Base-by-base conservation (phyloP, 2,329 filamentous ascomycete species). In the Cyclaneusma minus region DNA sequence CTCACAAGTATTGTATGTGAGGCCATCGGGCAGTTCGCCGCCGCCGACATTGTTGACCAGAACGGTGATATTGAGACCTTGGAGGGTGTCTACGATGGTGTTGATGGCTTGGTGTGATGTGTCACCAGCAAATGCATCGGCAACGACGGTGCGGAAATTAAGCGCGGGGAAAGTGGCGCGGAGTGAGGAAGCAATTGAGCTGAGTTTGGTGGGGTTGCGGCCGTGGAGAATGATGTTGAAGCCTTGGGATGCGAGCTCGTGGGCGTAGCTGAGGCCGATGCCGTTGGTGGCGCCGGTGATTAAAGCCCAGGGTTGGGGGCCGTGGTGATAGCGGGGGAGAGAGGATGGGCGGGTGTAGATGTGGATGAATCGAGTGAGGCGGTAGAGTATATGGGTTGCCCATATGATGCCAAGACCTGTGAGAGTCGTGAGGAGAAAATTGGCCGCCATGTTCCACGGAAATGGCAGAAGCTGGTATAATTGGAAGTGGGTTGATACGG, bases 181-280 rank as follows among this genome's bases (percentile, higher is more conserved):
- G 1, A 71, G 51, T 14, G 53, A 42, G 2, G 40, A 28, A n/a
- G 48, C 41, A n/a, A 63, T 46, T 2, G 29, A 29, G 3, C 51
- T 39, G 3, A 72, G 51, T 36, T 68, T 70, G 3, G 45, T 33
- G 3, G 37, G 34, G 31, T 64, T 65, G 18, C 64, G 58, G n/a
- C 67, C 65, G 33, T 72, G 66, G 6, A 72, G 40, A 10, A 70
- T 49, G 17, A 73, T 51, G 36, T 67, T 63, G 54, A 70, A 69
- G 24, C 63, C 62, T 9, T 45, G 47, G 0, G 36, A 31, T 11
- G 58, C 58, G n/a, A 73, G 58, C 36, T 65, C 59, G 29, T 57
- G 43, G 3, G 56, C 55, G 31, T 69, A 58, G 0, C 48, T 57
- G 15, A 49, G 48, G 7, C 68, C 67, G 20, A 71, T 68, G 12